Evolutionary conservation across 805 yeast species (phyloP), one percentile per base, ranked within the genome.

Genomic region (Zygotorulaspora danielsina): DNA sequence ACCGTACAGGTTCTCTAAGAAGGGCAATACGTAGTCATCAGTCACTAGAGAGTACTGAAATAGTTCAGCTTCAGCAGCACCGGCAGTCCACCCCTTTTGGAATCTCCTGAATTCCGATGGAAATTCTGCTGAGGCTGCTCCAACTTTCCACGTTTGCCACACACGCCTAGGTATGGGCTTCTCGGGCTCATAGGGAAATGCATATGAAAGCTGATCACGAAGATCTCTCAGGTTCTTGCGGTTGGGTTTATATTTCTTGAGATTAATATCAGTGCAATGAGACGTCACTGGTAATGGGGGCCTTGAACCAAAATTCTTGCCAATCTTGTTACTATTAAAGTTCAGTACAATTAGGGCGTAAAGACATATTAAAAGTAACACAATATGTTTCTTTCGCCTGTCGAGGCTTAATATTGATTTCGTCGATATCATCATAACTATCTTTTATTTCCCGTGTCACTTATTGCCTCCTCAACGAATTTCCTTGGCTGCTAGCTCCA

Each of bases 61-160:
- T 6, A 44, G 32, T 4, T 45, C 43, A 6, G 47, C 47, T 8
- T 25, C 31, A 3, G 38, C 20, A 6, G 42, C 44, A 10, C 45
- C 37, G 8, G 17, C 35, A 4, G 32, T 32, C 97, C 97, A 90
- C 26, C 79, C 66, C 12, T 71, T 59, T 42, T 77, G 76, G 30
- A 67, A 73, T 24, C 66, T 65, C 32, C 61, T 66, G 55, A 77
- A 81, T 21, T 63, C 58, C 8, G 68, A 53, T 15, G 85, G 84
- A 55, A 86, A 80, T 10, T 69, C 57, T 15, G 66, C 68, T 46
- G 81, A 81, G 28, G 70, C 69, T 34, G 73, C 54, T 12, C 76
- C 78, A 34, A 73, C 78, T 63, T 88, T 90, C 96, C 97, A 90
- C 1, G 96, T 80, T 64, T 90, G 97, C 96, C 97, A 90, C 28